Conservation (phyloP, 768 basidiomycete species). For the Ramaria sp. region DNA sequence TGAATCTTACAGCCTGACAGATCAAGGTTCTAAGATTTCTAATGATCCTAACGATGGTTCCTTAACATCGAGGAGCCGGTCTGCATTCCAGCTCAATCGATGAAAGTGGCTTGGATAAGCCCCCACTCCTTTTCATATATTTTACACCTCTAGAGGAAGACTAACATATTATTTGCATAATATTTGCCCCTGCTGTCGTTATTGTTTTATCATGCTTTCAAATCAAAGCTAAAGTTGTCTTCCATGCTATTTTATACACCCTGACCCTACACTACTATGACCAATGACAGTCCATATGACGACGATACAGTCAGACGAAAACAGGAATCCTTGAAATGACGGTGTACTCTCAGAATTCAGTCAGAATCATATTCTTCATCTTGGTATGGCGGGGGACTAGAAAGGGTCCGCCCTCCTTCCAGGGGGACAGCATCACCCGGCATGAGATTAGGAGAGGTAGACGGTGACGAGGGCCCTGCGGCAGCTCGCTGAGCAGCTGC, state of each 20-base stretch:
- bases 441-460: neutral
- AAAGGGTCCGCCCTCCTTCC: neutral
- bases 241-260: no score
- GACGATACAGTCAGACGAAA: neutral
- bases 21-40: constrained; percentile 12
- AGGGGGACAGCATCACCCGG: neutral
- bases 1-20: neutral
- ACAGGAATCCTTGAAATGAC: no score
- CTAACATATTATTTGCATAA: no score
- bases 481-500: constrained; percentile 5
- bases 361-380: constrained; percentile 6
- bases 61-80: constrained; percentile 3
- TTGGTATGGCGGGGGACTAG: constrained; percentile 14
- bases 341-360: neutral
- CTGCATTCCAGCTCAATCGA: constrained; percentile 19
- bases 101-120: constrained; percentile 12
- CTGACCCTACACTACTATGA: no score
- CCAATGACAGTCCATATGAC: neutral
- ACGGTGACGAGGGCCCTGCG: neutral
- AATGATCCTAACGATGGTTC: constrained; percentile 18
- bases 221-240: no score
- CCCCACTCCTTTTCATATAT: neutral
- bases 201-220: no score
- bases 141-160: neutral
- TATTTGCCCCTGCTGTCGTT: no score